Evolutionary conservation across 2,329 filamentous ascomycete species (phyloP), one percentile per base, ranked within the genome.

Genomic region (Fusarium marasasianum): DNA sequence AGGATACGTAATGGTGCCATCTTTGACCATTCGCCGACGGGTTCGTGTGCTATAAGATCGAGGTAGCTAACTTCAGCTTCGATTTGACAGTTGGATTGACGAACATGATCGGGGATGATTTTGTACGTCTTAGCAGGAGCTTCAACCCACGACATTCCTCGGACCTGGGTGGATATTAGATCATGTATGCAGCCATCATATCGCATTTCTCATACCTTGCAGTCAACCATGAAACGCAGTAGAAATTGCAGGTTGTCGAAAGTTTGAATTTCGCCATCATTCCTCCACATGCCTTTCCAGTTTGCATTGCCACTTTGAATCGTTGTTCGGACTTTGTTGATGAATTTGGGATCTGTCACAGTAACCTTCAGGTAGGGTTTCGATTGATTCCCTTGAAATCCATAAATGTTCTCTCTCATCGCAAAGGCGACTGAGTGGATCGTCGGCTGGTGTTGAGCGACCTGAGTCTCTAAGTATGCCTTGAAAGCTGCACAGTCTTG

Each of bases 141-240:
- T 82, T 98, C 94, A 1, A 98, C 94, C 96, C 96, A 99, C 3
- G 95, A 96, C 96, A 99, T 99, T 73, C 96, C 96, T 64, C 93
- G 89, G 50, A 99, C 92, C 89, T 94, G 35, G 37, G 31, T 13
- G 33, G 63, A 55, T 55, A 67, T 81, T 60, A 82, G 74, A 10
- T 54, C 20, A 18, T 35, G 33, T 24, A 22, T 35, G 31, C 26
- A 22, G 38, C 26, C 24, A n/a, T 17, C 26, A 22, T 31, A 20
- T n/a, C 31, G 13, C 26, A 37, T 24, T 13, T 24, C n/a, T 8
- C 59, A 76, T 85, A 94, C 92, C 82, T 95, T 93, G 76, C 93
- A 97, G 82, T 99, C 96, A 56, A 99, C 96, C 96, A 99, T 99
- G 84, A 99, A 98, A 58, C 96, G 90, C 74, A 98, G 84, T 33